These are phyloP conservation scores for Murraya paniculata DNA, from an alignment of 345 rosid genomes.

Conservation along the genomic window DNA sequence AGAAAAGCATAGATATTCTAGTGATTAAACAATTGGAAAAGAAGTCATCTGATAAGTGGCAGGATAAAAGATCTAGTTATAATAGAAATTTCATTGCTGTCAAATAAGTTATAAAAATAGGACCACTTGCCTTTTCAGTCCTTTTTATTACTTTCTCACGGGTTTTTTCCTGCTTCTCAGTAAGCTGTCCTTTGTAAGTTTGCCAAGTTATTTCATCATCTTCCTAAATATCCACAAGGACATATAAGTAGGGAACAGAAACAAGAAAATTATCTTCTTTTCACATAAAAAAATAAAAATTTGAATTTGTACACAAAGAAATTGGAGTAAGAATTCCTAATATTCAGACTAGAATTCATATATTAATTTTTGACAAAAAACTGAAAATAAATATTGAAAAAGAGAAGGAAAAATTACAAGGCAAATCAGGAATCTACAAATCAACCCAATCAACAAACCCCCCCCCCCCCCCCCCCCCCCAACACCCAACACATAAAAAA, in stretches of 20 bases:
- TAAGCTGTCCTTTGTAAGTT: constrained; percentile 88
- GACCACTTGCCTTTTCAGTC: constrained; percentile 59
- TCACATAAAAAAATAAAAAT: background rate
- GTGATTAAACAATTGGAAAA: background rate
- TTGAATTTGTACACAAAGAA: background rate
- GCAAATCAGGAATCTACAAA: background rate
- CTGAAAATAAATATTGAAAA: no score
- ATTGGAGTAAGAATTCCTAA: background rate
- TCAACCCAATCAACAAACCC: no score
- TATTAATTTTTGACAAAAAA: no score
- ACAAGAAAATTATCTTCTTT: background rate
- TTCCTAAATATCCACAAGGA: constrained; percentile 48
- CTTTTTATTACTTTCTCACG: constrained; percentile 81
- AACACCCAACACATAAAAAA: no score
- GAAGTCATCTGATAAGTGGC: background rate
- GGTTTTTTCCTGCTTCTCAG: constrained; percentile 94
- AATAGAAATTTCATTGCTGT: background rate
- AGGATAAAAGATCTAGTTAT: background rate
- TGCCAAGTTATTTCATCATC: constrained; percentile 93
- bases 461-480: no score
- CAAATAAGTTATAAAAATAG: constrained; percentile 3
- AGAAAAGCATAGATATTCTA: background rate
- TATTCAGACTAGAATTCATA: background rate
- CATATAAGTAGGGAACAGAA: background rate
- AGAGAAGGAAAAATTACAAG: background rate